Conservation (phyloP, 345 rosid genomes). For the Rhodamnia argentea region DNA sequence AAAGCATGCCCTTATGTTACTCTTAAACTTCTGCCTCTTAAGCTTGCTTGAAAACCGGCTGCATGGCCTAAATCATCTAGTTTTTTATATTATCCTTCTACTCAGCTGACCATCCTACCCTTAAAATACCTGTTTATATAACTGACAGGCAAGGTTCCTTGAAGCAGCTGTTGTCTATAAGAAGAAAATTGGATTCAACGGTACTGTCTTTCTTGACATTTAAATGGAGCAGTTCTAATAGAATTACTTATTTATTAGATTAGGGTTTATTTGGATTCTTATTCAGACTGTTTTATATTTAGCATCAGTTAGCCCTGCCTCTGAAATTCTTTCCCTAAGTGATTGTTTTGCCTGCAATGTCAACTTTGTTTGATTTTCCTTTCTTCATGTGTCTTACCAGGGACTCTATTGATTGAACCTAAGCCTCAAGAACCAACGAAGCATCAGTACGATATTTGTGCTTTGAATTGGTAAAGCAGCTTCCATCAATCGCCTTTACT, state of each 20-base stretch:
- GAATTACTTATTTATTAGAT: not conserved
- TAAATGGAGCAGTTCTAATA: not conserved
- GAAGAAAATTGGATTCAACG: constrained; percentile 93
- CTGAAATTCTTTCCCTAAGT: not conserved
- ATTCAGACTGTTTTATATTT: not conserved
- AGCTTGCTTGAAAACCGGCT: not conserved
- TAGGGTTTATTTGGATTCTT: not conserved
- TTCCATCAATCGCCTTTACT: not conserved
- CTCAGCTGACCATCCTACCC: not conserved
- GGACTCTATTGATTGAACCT: constrained; percentile 85
- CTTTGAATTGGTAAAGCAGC: not conserved
- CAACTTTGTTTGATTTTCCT: not conserved
- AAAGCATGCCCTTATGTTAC: not conserved
- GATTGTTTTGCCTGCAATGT: not conserved
- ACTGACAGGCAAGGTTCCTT: constrained; percentile 58
- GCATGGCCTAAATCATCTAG: not conserved
- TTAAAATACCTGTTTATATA: not conserved
- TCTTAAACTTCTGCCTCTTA: not conserved
- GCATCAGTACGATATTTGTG: constrained; percentile 46
- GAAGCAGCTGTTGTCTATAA: constrained; percentile 87
- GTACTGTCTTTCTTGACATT: constrained; percentile 12
- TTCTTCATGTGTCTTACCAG: constrained; percentile 14
- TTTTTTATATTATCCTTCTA: too few species aligned
- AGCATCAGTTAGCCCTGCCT: not conserved
- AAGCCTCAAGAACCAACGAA: constrained; percentile 99